phyloP scores from a whole-genome alignment of 352 stramenopile genomes.

The Thalassiosira hispida region DNA sequence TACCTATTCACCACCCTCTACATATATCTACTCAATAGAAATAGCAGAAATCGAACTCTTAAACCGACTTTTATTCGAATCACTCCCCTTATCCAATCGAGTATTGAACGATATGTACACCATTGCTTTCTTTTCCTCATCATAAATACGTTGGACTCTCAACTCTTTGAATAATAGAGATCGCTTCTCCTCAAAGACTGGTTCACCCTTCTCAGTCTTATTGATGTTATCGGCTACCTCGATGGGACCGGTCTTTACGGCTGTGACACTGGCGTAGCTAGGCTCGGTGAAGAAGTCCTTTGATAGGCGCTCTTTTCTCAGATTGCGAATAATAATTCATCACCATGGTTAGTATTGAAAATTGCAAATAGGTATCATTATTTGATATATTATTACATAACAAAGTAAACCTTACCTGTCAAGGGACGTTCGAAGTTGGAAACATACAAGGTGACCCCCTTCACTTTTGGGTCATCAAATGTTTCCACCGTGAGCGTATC shows the following conservation, averaged over 20 bases:
- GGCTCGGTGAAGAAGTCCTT: conserved; percentile 86
- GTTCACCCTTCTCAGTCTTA: conserved; percentile 66
- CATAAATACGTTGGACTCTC: conserved; percentile 83
- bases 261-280: conserved; percentile 81
- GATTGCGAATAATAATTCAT: background rate
- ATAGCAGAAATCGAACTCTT: conserved; percentile 86
- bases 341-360: background rate
- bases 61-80: conserved; percentile 88
- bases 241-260: conserved; percentile 78
- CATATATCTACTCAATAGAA: conserved; percentile 72
- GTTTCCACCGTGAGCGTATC: conserved; percentile 83
- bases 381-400: too few relatives aligned
- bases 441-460: conserved; percentile 87
- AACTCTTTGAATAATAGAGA: conserved; percentile 87
- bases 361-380: background rate
- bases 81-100: conserved; percentile 84
- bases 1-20: too few relatives aligned
- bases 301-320: conserved; percentile 71
- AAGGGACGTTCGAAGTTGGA: conserved; percentile 87
- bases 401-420: conserved; percentile 56
- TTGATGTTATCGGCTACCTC: conserved; percentile 79
- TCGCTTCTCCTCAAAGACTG: conserved; percentile 86
- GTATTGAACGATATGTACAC: conserved; percentile 88
- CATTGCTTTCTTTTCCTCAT: conserved; percentile 84
- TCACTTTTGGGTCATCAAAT: conserved; percentile 87